Evolutionary conservation across 1,139 yeast genomes (phyloP).

Genomic region (Yamadazyma pseudoaaseri): DNA sequence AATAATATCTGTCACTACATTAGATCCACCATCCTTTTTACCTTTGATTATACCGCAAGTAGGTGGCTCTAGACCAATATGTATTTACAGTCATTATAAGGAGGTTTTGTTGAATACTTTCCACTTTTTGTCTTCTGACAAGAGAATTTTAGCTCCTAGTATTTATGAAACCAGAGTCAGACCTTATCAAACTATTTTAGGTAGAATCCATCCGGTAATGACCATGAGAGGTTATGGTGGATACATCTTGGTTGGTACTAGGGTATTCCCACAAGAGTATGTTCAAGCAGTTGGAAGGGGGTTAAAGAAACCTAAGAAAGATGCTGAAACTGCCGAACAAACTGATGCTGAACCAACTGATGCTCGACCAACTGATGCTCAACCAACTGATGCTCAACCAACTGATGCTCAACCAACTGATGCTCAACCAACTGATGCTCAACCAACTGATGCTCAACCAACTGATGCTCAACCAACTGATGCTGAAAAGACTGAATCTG

Average conservation of each 20-base stretch:
- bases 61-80: conserved; percentile 88
- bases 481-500: not conserved
- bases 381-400: not conserved
- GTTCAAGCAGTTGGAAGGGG: conserved; percentile 60
- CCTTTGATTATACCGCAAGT: conserved; percentile 61
- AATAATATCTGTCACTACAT: conserved; percentile 67
- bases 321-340: conserved; percentile 11
- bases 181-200: conserved; percentile 88
- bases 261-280: conserved; percentile 70
- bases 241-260: conserved; percentile 72
- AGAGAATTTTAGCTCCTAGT: conserved; percentile 77
- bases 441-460: not conserved
- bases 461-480: not conserved
- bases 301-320: conserved; percentile 27
- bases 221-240: conserved; percentile 94
- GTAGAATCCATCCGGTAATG: conserved; percentile 94
- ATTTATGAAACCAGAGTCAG: conserved; percentile 81
- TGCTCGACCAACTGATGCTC: not conserved
- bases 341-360: not conserved
- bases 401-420: not conserved
- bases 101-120: conserved; percentile 75
- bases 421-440: not conserved
- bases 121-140: conserved; percentile 62
- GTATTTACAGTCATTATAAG: conserved; percentile 76
- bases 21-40: conserved; percentile 65